Base-by-base conservation (phyloP, 768 basidiomycete species). In the Xanthoconium purpureum region DNA sequence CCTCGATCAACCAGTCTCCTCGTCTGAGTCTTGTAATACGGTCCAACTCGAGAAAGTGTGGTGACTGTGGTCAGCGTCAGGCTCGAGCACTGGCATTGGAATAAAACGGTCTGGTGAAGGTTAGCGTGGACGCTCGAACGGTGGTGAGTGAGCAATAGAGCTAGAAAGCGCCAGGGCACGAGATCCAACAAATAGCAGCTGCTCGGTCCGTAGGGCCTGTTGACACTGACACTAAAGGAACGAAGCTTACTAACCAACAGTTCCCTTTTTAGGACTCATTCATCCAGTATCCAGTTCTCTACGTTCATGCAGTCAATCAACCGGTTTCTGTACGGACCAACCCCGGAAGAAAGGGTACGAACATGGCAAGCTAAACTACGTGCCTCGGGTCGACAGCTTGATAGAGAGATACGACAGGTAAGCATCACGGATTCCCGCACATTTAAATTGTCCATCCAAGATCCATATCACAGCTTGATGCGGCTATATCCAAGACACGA, bases 361-460 rank as follows among this genome's bases (percentile, higher is more conserved):
- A 81, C 82, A 74, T 99, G 97, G 97, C 94, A 98, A 71, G 65
- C 79, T 18, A 94, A 91, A 73, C 77, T 99, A 52, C 87, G 91
- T 51, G 73, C 81, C 54, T 92, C 98, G 71, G 80, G 85, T 66
- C 83, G 97, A 28, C 79, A 81, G 57, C 74, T 99, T 55, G 97
- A 99, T 61, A 80, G 93, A 73, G 97, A 98, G 78, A 94, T 94
- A 79, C 88, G 87, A 78, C 91, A 96, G 88, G 95, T 96, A 75
- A 74, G 84, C 54, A 64, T 63, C 46, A 44, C 46, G 42, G 52
- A 55, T 49, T 53, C 51, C 45, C 49, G 50, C 30, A 20, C 50
- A 50, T 37, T 51, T 56, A 45, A 44, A 60, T 52, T 35, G 12
- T 35, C 4, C 33, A 35, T 35, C 33, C 60, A 64, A 32, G 54